Percentiles rank a stretch among this genome's conserved stretches.
Evolutionary conservation across 1,284 basidiomycete species (phyloP).

Genomic region (Pterula multifida): DNA sequence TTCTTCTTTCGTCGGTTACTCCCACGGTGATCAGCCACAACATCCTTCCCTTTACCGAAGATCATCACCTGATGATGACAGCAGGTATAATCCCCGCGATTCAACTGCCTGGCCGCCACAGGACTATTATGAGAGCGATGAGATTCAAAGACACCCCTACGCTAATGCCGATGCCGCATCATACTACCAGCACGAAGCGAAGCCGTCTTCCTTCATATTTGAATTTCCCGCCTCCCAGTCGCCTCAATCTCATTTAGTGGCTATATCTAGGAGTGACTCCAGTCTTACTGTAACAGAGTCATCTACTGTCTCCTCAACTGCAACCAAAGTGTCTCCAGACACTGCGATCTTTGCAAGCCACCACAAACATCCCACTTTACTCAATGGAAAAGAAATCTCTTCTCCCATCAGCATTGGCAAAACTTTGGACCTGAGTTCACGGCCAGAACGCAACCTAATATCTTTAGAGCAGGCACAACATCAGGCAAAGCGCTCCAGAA

Average conservation of each 20-base stretch:
- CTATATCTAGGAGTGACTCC: constrained; percentile 35
- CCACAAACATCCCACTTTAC: constrained; percentile 18
- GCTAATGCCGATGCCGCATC: constrained; percentile 57
- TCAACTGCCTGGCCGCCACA: not conserved
- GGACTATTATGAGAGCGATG: not conserved
- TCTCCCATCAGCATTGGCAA: constrained; percentile 25
- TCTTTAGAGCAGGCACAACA: constrained; percentile 67
- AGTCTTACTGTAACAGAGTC: constrained; percentile 40
- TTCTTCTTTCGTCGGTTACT: constrained; percentile 8
- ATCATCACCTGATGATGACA: not conserved
- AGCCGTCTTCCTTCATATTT: constrained; percentile 18
- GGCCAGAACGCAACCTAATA: constrained; percentile 33
- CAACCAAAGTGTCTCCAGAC: constrained; percentile 31
- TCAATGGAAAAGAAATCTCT: constrained; percentile 40
- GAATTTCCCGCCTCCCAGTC: constrained; percentile 18
- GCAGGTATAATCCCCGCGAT: not conserved
- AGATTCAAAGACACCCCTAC: constrained; percentile 41
- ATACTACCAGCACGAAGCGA: not conserved
- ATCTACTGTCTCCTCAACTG: constrained; percentile 23
- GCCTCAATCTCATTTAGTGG: constrained; percentile 14
- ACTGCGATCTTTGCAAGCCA: constrained; percentile 28
- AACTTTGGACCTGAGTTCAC: constrained; percentile 17
- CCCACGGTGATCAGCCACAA: constrained; percentile 1
- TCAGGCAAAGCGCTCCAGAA: constrained; percentile 38
- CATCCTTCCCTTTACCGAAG: constrained; percentile 2